Percentiles rank a stretch among this genome's conserved stretches.
Conservation (phyloP, 1,284 basidiomycete genomes). For the Heterobasidion occidentale region DNA sequence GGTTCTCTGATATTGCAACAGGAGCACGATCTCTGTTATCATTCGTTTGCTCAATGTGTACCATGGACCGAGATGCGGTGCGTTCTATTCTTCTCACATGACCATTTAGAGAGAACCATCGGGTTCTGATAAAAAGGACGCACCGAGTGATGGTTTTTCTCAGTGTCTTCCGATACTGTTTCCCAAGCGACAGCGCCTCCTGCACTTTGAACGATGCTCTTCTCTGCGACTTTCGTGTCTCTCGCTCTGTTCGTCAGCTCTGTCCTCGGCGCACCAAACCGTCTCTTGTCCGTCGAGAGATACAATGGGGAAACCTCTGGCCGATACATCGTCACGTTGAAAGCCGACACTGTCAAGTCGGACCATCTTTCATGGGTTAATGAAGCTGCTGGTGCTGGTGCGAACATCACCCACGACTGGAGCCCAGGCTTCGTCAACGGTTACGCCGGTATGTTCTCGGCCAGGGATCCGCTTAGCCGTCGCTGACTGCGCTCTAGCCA, state of each 20-base stretch:
- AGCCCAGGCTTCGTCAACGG: constrained; percentile 36
- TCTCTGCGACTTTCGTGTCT: constrained; percentile 16
- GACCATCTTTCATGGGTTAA: constrained; percentile 22
- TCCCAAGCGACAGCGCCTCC: background rate
- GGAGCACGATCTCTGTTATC: background rate
- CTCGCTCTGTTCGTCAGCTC: constrained; percentile 21
- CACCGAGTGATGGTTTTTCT: background rate
- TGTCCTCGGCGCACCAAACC: constrained; percentile 18
- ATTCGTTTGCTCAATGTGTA: background rate
- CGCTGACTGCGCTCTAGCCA: background rate
- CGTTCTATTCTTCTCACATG: background rate
- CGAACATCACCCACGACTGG: constrained; percentile 30
- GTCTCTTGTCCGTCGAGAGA: constrained; percentile 30
- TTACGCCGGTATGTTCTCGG: constrained; percentile 42
- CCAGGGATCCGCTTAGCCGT: background rate
- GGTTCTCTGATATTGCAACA: background rate
- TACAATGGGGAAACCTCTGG: constrained; percentile 16
- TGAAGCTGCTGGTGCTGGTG: constrained; percentile 22
- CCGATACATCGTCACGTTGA: constrained; percentile 55
- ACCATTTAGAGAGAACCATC: background rate
- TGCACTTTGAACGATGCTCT: constrained; percentile 15
- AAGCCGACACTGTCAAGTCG: constrained; percentile 35
- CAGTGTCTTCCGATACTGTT: background rate
- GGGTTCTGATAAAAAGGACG: background rate
- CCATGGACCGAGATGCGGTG: background rate